Conservation (phyloP, 108 stramenopile species). For the Cyclotella distinguenda region DNA sequence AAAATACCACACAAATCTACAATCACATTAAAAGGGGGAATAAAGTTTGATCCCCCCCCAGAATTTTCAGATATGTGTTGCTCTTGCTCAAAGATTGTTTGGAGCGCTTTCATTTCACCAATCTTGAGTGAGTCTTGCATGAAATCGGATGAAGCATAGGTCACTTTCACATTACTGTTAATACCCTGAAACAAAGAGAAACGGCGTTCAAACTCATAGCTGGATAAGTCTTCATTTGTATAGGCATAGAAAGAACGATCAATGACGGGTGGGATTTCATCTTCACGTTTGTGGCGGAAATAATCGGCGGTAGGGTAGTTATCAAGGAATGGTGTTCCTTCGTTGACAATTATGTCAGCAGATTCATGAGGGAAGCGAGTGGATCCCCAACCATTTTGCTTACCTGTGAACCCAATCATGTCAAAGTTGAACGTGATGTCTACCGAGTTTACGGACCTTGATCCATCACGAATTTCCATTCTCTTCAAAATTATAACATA, state of each 20-base stretch:
- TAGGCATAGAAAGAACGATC: constrained; percentile 59
- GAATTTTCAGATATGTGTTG: background rate
- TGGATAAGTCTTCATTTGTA: constrained; percentile 30
- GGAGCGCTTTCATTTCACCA: constrained; percentile 50
- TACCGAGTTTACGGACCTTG: constrained; percentile 50
- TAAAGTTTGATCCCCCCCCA: background rate
- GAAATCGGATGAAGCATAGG: constrained; percentile 52
- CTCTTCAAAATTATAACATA: constrained; percentile 54
- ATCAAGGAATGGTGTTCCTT: constrained; percentile 58
- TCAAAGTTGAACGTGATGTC: constrained; percentile 64
- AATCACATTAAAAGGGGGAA: constrained; percentile 50
- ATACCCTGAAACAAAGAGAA: constrained; percentile 51
- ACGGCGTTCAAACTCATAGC: constrained; percentile 32
- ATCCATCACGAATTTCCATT: constrained; percentile 57
- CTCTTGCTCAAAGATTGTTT: constrained; percentile 43
- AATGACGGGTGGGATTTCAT: constrained; percentile 52
- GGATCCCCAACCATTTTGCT: too few relatives aligned
- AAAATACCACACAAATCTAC: constrained; percentile 60
- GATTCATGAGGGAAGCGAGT: too few relatives aligned
- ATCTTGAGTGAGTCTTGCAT: constrained; percentile 44
- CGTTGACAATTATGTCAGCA: too few relatives aligned
- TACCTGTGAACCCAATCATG: constrained; percentile 56
- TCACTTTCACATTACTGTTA: constrained; percentile 49
- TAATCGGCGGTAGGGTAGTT: constrained; percentile 57
- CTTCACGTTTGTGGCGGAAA: constrained; percentile 48